A percentile compares a stretch with the other conserved stretches of the same genome.
These are phyloP conservation scores for Phytophthora podocarpi DNA, from an alignment of 352 stramenopile genomes.

Conservation along the genomic window DNA sequence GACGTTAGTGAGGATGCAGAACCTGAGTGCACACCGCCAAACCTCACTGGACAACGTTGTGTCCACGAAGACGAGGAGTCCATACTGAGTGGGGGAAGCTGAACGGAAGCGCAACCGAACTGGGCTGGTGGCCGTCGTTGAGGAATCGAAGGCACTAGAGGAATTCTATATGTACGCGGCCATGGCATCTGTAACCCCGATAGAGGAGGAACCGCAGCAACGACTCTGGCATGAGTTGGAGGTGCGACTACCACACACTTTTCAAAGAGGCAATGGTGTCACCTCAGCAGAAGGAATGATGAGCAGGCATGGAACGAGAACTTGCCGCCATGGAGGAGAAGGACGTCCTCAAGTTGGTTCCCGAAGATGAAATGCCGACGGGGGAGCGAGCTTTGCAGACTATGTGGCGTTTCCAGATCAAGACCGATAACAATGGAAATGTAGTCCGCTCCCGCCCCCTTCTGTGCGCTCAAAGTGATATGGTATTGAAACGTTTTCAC, in stretches of 20 bases:
- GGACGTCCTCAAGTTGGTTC: neutral
- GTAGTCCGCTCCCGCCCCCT: neutral
- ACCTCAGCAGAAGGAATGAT: constrained; percentile 1
- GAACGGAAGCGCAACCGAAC: neutral
- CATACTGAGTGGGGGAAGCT: neutral
- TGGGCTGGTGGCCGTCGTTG: neutral
- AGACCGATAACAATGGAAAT: constrained; percentile 9
- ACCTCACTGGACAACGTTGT: neutral
- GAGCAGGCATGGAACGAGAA: constrained; percentile 7
- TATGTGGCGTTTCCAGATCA: constrained; percentile 8
- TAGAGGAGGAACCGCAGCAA: neutral
- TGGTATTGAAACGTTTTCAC: neutral
- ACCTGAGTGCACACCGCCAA: no score
- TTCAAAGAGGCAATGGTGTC: neutral
- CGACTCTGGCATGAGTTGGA: neutral
- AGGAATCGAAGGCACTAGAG: neutral
- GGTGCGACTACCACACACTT: neutral
- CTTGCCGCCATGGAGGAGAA: constrained; percentile 6
- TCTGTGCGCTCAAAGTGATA: constrained; percentile 1
- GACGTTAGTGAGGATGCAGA: neutral
- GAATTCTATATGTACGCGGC: no score
- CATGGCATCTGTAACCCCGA: neutral
- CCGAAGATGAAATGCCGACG: neutral
- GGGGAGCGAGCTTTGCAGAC: neutral
- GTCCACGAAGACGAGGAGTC: neutral